phyloP scores from a whole-genome alignment of 2,329 filamentous ascomycete genomes.

The Fonsecaea pedrosoi region DNA sequence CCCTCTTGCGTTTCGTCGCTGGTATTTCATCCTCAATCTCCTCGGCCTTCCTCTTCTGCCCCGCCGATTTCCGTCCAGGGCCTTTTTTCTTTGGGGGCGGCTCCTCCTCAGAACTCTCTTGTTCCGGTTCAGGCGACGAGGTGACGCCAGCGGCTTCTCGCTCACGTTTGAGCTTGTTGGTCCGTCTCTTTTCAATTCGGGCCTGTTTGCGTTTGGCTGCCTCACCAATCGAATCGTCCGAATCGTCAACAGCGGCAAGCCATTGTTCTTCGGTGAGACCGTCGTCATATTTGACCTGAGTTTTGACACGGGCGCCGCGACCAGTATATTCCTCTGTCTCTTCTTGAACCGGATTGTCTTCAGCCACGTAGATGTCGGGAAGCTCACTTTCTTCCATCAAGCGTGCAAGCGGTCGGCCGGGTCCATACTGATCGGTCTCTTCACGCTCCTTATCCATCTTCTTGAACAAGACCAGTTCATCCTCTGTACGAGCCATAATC shows the following conservation, averaged over 20 bases:
- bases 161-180: slow-evolving; percentile 72
- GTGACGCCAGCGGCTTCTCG: slow-evolving; percentile 57
- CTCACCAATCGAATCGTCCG: slow-evolving; percentile 91
- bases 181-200: slow-evolving; percentile 77
- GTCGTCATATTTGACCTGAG: slow-evolving; percentile 93
- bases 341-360: slow-evolving; percentile 82
- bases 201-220: slow-evolving; percentile 90
- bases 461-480: slow-evolving; percentile 79
- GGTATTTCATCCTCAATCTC: slow-evolving; percentile 76
- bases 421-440: slow-evolving; percentile 74
- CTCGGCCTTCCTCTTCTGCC: slow-evolving; percentile 87
- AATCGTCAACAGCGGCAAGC: slow-evolving; percentile 96
- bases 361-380: slow-evolving; percentile 90
- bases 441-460: slow-evolving; percentile 78
- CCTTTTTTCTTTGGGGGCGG: slow-evolving; percentile 77
- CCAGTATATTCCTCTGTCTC: slow-evolving; percentile 74
- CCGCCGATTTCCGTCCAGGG: slow-evolving; percentile 69
- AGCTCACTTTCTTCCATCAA: slow-evolving; percentile 87
- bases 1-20: slow-evolving; percentile 77
- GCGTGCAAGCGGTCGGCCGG: slow-evolving; percentile 71
- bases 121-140: slow-evolving; percentile 79
- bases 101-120: slow-evolving; percentile 68
- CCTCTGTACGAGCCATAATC: slow-evolving; percentile 86
- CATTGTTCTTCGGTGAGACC: slow-evolving; percentile 98
- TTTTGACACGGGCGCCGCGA: slow-evolving; percentile 92